Evolutionary conservation across 2,329 filamentous ascomycete genomes (phyloP), one percentile per base, ranked within the genome.

Genomic region (Fusarium nisikadoi): DNA sequence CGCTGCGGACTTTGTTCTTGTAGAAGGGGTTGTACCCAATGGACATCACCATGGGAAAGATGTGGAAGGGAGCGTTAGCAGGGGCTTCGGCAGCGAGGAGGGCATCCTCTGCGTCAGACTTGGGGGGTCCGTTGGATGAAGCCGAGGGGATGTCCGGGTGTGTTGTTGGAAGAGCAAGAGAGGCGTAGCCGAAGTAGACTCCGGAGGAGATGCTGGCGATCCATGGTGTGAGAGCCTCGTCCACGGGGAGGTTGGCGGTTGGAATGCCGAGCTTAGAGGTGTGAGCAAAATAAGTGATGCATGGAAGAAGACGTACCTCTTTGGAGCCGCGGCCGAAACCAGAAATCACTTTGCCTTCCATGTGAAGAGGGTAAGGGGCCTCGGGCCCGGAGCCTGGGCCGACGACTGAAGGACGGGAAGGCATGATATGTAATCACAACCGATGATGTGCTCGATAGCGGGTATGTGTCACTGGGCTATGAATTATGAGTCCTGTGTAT

Each of bases 1-100:
- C 94, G 70, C 90, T 94, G 70, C 94, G 91, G 50, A 93, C 90
- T 8, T 88, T 91, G 86, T 99, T 98, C 81, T 95, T 94, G 88
- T 97, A 99, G 84, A 95, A 98, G 0, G 96, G 96, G 83, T 98
- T 99, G 88, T 95, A 98, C 47, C 96, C 96, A 74, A 98, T 95
- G 68, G 91, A 94, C 91, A 98, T 93, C 73, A 97, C 94, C 88
- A 97, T 96, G 2, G 94, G 94, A 81, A 92, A 94, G 62, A 96
- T 85, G 65, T 73, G 62, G 72, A 81, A 80, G 52, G 60, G 50
- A 12, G 78, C 75, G 64, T 78, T 74, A 33, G 59, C 46, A 33
- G 70, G 70, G 38, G 70, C 46, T 14, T 41, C 46, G 6, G 65
- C 36, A 6, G 70, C 50, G 19, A 71, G 56, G 35, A 72, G 70